These are phyloP conservation scores for Exophiala dermatitidis DNA, from an alignment of 2,329 filamentous ascomycete genomes.

Conservation along the genomic window DNA sequence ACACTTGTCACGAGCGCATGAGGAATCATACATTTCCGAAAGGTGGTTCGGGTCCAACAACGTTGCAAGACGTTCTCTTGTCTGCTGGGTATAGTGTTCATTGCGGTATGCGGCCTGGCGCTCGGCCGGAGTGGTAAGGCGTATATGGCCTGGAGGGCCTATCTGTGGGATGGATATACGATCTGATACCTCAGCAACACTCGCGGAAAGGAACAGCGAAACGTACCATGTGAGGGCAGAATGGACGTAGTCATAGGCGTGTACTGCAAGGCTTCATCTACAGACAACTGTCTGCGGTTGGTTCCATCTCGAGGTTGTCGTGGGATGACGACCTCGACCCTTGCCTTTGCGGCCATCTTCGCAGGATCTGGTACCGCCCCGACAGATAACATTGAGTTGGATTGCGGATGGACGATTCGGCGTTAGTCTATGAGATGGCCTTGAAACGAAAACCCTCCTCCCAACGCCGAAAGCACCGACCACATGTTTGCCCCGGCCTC, in stretches of 20 bases:
- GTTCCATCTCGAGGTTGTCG: constrained; percentile 9
- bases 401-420: too few species aligned
- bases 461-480: not conserved
- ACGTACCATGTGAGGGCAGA: constrained; percentile 39
- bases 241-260: constrained; percentile 44
- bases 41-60: constrained; percentile 18
- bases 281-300: constrained; percentile 33
- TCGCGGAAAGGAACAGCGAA: not conserved
- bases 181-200: constrained; percentile 13
- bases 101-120: constrained; percentile 14
- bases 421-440: not conserved
- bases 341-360: constrained; percentile 11
- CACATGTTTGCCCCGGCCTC: not conserved
- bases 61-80: constrained; percentile 13
- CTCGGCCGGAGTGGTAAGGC: constrained; percentile 15
- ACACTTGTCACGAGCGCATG: not conserved
- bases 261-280: constrained; percentile 44
- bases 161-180: constrained; percentile 23
- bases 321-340: constrained; percentile 37
- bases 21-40: constrained; percentile 14
- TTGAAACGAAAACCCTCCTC: not conserved
- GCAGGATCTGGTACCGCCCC: not conserved
- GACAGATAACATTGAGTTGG: too few species aligned
- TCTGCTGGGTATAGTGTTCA: constrained; percentile 11
- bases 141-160: constrained; percentile 7